These are phyloP conservation scores for Hawksworthiomyces lignivorus DNA, from an alignment of 2,329 filamentous ascomycete genomes.

Conservation along the genomic window DNA sequence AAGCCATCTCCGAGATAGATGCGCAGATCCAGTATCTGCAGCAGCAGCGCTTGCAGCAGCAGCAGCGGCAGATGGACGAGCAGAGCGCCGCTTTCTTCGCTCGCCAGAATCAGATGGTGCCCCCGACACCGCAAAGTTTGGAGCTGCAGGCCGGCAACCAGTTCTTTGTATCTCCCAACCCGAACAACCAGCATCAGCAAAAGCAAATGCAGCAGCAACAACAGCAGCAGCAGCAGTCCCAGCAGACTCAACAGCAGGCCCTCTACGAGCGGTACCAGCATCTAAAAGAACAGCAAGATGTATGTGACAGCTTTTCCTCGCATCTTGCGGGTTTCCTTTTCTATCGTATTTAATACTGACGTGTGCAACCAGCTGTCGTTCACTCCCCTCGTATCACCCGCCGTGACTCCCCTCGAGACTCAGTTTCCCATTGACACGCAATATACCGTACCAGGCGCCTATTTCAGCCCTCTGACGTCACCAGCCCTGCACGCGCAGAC, in stretches of 20 bases:
- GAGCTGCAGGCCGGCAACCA: conserved; percentile 60
- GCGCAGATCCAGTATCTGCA: conserved; percentile 60
- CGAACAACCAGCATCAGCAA: conserved; percentile 36
- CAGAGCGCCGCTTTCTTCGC: conserved; percentile 48
- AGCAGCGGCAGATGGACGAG: conserved; percentile 51
- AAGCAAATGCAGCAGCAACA: conserved; percentile 43
- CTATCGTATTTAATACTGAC: not conserved
- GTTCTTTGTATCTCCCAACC: conserved; percentile 51
- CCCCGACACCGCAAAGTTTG: conserved; percentile 73
- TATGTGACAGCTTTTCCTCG: conserved; percentile 27
- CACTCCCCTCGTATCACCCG: conserved; percentile 76
- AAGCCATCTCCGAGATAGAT: conserved; percentile 52
- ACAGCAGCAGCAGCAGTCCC: conserved; percentile 31
- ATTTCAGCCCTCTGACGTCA: conserved; percentile 78
- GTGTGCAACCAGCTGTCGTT: conserved; percentile 54
- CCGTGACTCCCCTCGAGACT: conserved; percentile 69
- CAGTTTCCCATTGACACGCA: conserved; percentile 54
- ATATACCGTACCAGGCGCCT: conserved; percentile 60
- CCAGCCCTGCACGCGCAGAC: conserved; percentile 70
- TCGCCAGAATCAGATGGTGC: conserved; percentile 54
- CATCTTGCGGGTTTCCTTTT: not conserved
- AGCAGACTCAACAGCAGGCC: conserved; percentile 40
- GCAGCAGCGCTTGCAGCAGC: conserved; percentile 54
- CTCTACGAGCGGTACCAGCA: conserved; percentile 61
- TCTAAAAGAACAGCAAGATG: conserved; percentile 62